These are phyloP conservation scores for Acanthochlamys bracteata DNA, from an alignment of 106 monocot species.

Conservation along the genomic window DNA sequence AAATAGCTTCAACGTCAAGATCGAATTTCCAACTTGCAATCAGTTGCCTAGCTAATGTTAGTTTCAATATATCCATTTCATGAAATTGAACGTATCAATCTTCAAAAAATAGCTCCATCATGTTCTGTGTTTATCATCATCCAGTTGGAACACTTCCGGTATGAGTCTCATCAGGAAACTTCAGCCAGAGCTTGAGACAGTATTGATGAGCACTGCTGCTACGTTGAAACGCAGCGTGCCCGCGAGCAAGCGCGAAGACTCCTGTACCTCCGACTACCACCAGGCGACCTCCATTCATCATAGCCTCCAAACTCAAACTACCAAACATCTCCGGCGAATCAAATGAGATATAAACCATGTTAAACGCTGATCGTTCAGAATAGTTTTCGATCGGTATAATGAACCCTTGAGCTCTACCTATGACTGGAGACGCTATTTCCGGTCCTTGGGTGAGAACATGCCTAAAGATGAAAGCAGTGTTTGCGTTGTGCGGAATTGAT, in stretches of 20 bases:
- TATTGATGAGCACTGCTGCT: not conserved
- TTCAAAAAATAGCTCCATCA: too few species aligned
- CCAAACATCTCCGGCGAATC: slow-evolving; percentile 36
- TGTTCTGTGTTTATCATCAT: too few species aligned
- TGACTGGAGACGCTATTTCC: slow-evolving; percentile 17
- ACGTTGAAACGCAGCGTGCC: slow-evolving; percentile 20
- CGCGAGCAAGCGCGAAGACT: slow-evolving; percentile 51
- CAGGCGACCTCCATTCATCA: slow-evolving; percentile 6
- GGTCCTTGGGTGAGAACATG: slow-evolving; percentile 38
- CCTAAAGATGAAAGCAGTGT: slow-evolving; percentile 31
- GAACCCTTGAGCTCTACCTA: slow-evolving; percentile 50
- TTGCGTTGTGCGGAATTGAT: not conserved
- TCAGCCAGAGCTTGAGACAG: not conserved
- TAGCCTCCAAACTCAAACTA: slow-evolving; percentile 42
- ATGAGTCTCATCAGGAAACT: not conserved
- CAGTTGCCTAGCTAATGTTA: too few species aligned
- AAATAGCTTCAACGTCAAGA: too few species aligned
- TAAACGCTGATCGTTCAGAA: slow-evolving; percentile 26
- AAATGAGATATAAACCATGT: slow-evolving; percentile 43
- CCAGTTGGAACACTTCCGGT: too few species aligned
- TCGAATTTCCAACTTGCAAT: too few species aligned
- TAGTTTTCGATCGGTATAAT: slow-evolving; percentile 17
- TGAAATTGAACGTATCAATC: too few species aligned
- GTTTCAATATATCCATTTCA: too few species aligned
- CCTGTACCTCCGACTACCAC: slow-evolving; percentile 48